Conservation (phyloP, 2,329 filamentous ascomycete species). For the Botrytis hyacinthi region DNA sequence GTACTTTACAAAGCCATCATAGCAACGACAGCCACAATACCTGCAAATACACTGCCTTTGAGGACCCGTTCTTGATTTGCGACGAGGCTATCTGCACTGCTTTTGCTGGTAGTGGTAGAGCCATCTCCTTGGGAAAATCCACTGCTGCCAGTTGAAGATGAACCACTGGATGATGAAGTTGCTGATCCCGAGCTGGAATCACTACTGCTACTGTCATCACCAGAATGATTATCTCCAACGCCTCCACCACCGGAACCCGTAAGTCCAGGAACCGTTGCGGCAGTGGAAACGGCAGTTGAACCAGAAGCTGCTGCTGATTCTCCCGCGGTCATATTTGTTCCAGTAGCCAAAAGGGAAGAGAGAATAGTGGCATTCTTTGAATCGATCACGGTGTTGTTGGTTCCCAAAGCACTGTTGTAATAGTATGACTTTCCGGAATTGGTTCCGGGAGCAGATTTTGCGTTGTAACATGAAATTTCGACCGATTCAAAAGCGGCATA, state of each 20-base stretch:
- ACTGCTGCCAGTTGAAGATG: conserved; percentile 29
- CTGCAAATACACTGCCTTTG: conserved; percentile 37
- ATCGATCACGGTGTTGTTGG: conserved; percentile 76
- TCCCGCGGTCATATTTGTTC: conserved; percentile 64
- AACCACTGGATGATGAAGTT: conserved; percentile 25
- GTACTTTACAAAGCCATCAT: conserved; percentile 37
- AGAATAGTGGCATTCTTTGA: conserved; percentile 73
- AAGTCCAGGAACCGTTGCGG: conserved; percentile 54
- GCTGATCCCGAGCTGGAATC: conserved; percentile 22
- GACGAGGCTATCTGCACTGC: conserved; percentile 30
- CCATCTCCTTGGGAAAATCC: conserved; percentile 38
- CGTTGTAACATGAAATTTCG: conserved; percentile 80
- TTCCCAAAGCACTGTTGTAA: conserved; percentile 62
- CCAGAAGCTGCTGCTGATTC: conserved; percentile 42
- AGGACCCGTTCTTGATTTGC: conserved; percentile 32
- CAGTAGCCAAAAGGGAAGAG: conserved; percentile 76
- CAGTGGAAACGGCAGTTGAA: conserved; percentile 35
- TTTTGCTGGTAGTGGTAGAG: conserved; percentile 21
- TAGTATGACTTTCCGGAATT: conserved; percentile 72
- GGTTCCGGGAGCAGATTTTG: conserved; percentile 58
- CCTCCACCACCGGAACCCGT: conserved; percentile 45
- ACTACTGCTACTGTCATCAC: neutral
- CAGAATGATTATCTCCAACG: conserved; percentile 1
- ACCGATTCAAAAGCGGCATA: conserved; percentile 78
- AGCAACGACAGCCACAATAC: conserved; percentile 36